These are phyloP conservation scores for Podospora pseudoanserina DNA, from an alignment of 495 filamentous ascomycete species.

Conservation along the genomic window DNA sequence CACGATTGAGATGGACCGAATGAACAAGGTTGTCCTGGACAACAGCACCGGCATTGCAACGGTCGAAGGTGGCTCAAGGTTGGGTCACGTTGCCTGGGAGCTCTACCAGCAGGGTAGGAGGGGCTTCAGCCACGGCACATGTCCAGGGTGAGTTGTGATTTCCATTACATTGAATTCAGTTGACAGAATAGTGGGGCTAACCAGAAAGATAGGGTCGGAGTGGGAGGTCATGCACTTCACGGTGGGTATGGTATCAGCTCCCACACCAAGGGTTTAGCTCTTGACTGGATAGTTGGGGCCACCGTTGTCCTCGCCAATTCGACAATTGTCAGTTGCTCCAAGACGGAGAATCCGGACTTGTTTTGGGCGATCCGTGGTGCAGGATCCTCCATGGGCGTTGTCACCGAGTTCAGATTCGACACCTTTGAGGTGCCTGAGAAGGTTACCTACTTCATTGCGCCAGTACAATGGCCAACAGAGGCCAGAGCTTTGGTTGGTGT, in stretches of 20 bases:
- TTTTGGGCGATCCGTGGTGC: slow-evolving; percentile 48
- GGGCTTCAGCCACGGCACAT: slow-evolving; percentile 46
- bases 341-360: slow-evolving; percentile 42
- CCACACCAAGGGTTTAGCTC: slow-evolving; percentile 41
- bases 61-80: slow-evolving; percentile 37
- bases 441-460: slow-evolving; percentile 41
- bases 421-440: slow-evolving; percentile 41
- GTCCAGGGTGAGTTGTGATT: slow-evolving; percentile 35
- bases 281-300: slow-evolving; percentile 45
- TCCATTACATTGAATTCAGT: background rate
- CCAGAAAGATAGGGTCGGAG: slow-evolving; percentile 33
- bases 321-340: slow-evolving; percentile 37
- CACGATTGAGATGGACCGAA: slow-evolving; percentile 42
- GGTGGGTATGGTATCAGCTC: slow-evolving; percentile 45
- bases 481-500: slow-evolving; percentile 27
- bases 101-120: slow-evolving; percentile 43
- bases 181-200: slow-evolving; percentile 9
- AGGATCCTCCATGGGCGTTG: slow-evolving; percentile 42
- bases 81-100: slow-evolving; percentile 43
- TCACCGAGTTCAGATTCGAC: slow-evolving; percentile 42
- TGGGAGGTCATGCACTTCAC: slow-evolving; percentile 44
- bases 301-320: slow-evolving; percentile 45
- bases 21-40: slow-evolving; percentile 42
- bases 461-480: slow-evolving; percentile 32
- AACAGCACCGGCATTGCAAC: slow-evolving; percentile 38